Base-by-base conservation (phyloP, 225 moss, liverwort and hornwort genomes). In the Physcomitrium patens region DNA sequence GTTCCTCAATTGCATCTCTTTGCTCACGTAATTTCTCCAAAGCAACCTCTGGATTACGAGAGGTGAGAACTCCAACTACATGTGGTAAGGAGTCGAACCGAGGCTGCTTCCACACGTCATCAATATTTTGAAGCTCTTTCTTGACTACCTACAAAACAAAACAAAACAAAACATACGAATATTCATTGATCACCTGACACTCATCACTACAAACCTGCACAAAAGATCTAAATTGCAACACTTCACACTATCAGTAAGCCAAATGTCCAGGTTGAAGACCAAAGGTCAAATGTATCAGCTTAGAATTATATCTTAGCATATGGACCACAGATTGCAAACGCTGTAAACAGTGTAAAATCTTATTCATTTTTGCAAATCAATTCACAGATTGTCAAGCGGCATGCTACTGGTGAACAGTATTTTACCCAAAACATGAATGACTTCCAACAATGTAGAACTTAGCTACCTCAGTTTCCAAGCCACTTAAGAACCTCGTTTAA, bases 61-160 rank as follows among this genome's bases (percentile, higher is more conserved):
- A 91, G 43, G 94, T 92, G 47, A 96, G 72, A 52, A 94, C 94
- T 83, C 91, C 89, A 18, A 96, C 96, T 13, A 96, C 96, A 80
- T 96, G 92, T 62, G 96, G 96, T 71, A 96, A 82, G 64, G 96
- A 96, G 81, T 96, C 94, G 64, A 96, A 96, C 64, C 96, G 91
- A 72, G 92, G 94, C 73, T 96, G 96, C 80, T 96, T 94, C 96
- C 96, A 96, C 18, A 87, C 92, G 49, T 92, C 94, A 76, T 94
- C 96, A 47, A 96, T 96, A 65, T 81, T 91, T 52, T 96, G 87
- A 47, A 96, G 96, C 85, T 96, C 90, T 68, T 81, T 84, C 77
- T 86, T 92, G 31, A 96, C 94, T 56, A 92, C 89, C 92, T 96
- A 91, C 76, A 82, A 82, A 70, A 15, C 65, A 61, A 60, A 16